Base-by-base conservation (phyloP, 2,329 filamentous ascomycete species). In the Stagonosporopsis tanaceti region DNA sequence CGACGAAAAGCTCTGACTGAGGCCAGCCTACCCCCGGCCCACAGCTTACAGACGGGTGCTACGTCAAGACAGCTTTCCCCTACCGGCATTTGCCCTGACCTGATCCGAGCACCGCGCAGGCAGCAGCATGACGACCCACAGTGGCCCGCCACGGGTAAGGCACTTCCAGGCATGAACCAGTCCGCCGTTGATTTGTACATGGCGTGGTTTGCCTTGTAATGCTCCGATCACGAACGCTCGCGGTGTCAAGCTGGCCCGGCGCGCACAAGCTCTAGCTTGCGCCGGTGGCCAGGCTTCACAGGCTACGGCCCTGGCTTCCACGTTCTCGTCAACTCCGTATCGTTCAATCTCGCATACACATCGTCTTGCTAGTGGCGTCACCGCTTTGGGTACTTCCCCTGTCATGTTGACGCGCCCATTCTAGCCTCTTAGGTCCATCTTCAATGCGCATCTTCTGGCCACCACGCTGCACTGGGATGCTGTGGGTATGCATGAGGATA, bases 381-480 rank as follows among this genome's bases (percentile, higher is more conserved):
- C 68, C 65, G 57, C 60, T 68, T 75, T 71, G 65, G 71, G 73
- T 55, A 68, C 55, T 56, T 61, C 66, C 72, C 70, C 65, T 68
- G 71, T 61, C 58, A 47, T 53, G 45, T 67, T 61, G 63, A 59
- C 55, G 59, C 65, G 61, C 63, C 55, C 58, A 61, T 64, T 57
- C 71, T 74, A 73, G 70, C 70, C 72, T 54, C 57, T 70, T 71
- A 62, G 60, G 67, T 66, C 60, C 59, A 56, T 62, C 61, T 53
- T 73, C 66, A 66, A 75, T 76, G 73, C 73, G 64, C 63, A 68
- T 72, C 64, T 67, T 62, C 68, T 74, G 68, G 66, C 70, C 70
- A 71, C 71, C 66, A 69, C 65, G 70, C 71, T 66, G 65, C 68
- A 53, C 68, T 59, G 51, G 51, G 51, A 59, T 54, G 40, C 56